Evolutionary conservation across 345 rosid species (phyloP), one percentile per base, ranked within the genome.

Genomic region (Capsella bursapastoris): DNA sequence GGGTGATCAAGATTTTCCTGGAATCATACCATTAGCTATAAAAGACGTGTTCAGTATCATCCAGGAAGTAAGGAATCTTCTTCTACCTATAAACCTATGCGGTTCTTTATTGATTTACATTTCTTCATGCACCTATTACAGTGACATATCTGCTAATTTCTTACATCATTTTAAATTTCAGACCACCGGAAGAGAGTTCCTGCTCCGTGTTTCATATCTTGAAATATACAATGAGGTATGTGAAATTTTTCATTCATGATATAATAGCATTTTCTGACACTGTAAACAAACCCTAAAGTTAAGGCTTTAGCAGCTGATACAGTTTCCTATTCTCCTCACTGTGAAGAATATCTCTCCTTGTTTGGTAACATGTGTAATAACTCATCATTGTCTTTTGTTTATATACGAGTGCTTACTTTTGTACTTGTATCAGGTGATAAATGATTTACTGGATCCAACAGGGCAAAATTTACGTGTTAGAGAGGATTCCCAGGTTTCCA

Each of bases 1-100:
- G 97, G 97, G 97, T 48, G 97, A 89, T 78, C 97, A 91, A 73
- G 88, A 88, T 75, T 91, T 87, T 76, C 97, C 96, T 60, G 96
- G 97, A 68, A 70, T 89, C 47, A 88, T 91, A 76, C 97, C 96
- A 5, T 64, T 91, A 78, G 91, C 96, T 12, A 88, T 91, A 78
- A 89, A 89, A 83, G 96, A 91, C 62, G 97, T 86, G 8, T 91
- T 89, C 85, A 86, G 89, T 62, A 88, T 90, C 68, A 91, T 91
- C 70, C 97, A 91, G 83, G 96, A 91, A 87, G 96, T 91, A 76
- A 72, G 69, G 31, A 15, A 32, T 35, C 35, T 75, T 44, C 14
- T 69, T 62, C 27, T 52, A 28, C 40, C 14, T 32, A 51, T 32
- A 60, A 22, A 14, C 45, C 51, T 43, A 15, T 34, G 50, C 51